Evolutionary conservation across 768 basidiomycete genomes (phyloP).

Genomic region (Grammothele lineata): DNA sequence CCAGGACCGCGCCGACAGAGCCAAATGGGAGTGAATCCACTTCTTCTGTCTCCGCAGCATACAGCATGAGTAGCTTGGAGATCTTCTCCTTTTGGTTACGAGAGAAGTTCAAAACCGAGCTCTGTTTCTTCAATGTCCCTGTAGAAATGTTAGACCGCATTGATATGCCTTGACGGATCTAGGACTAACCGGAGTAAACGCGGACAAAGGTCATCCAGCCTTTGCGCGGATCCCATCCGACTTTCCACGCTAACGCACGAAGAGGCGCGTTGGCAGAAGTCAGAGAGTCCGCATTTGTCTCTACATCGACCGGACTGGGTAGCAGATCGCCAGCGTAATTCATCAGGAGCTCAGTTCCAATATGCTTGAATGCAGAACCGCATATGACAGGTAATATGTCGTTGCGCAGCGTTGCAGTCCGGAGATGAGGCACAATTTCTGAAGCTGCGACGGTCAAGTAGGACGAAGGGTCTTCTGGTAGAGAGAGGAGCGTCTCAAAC

Average conservation of each 20-base stretch:
- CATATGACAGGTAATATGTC: slow-evolving; percentile 77
- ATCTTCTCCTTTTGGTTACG: slow-evolving; percentile 68
- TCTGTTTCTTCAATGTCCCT: slow-evolving; percentile 71
- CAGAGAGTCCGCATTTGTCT: slow-evolving; percentile 36
- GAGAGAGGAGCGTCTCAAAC: slow-evolving; percentile 64
- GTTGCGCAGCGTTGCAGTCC: slow-evolving; percentile 59
- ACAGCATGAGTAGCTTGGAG: slow-evolving; percentile 72
- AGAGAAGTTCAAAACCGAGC: slow-evolving; percentile 56
- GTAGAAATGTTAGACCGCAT: background rate
- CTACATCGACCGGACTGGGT: slow-evolving; percentile 67
- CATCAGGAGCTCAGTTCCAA: slow-evolving; percentile 79
- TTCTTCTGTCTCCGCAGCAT: slow-evolving; percentile 72
- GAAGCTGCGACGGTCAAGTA: slow-evolving; percentile 58
- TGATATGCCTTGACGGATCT: background rate
- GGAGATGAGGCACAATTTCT: slow-evolving; percentile 58
- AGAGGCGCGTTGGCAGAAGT: slow-evolving; percentile 42
- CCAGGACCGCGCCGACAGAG: slow-evolving; percentile 80
- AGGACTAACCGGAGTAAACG: slow-evolving; percentile 79
- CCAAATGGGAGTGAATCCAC: slow-evolving; percentile 79
- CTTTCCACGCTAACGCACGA: slow-evolving; percentile 82
- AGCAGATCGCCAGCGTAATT: slow-evolving; percentile 79
- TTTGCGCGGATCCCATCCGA: slow-evolving; percentile 73
- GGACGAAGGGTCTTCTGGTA: slow-evolving; percentile 53
- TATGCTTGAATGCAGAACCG: slow-evolving; percentile 75
- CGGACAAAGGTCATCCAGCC: slow-evolving; percentile 95